Percentiles rank a stretch among this genome's conserved stretches.
Conservation (phyloP, 2,329 filamentous ascomycete species). For the Mariannaea sp. region DNA sequence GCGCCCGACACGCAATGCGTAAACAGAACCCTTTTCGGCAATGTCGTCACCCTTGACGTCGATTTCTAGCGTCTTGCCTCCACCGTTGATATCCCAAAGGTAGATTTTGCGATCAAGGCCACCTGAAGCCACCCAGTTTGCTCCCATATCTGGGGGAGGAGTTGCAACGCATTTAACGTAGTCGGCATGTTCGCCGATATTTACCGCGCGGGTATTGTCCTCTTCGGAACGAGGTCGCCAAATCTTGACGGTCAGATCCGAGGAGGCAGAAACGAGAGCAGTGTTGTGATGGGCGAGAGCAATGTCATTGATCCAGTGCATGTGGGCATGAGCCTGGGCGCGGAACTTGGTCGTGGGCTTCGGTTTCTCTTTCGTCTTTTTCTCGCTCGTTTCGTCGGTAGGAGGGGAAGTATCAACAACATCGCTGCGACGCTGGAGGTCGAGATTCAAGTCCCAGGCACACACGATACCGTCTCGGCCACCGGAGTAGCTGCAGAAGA, state of each 20-base stretch:
- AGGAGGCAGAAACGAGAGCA: conserved; percentile 85
- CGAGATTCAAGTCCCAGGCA: conserved; percentile 86
- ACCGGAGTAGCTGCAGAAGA: conserved; percentile 77
- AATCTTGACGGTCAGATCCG: conserved; percentile 90
- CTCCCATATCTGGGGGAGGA: conserved; percentile 62
- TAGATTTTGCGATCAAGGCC: conserved; percentile 91
- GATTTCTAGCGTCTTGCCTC: conserved; percentile 84
- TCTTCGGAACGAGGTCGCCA: conserved; percentile 77
- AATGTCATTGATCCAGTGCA: conserved; percentile 96
- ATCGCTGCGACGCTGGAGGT: conserved; percentile 53
- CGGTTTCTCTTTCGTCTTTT: conserved; percentile 44
- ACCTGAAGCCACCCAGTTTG: conserved; percentile 90
- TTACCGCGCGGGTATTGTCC: conserved; percentile 58
- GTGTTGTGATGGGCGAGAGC: conserved; percentile 77
- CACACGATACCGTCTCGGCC: conserved; percentile 95
- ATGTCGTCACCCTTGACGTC: conserved; percentile 83
- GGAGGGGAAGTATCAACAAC: conserved; percentile 38
- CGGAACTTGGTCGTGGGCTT: conserved; percentile 62
- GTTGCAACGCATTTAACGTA: conserved; percentile 95
- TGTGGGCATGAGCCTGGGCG: conserved; percentile 74
- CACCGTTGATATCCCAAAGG: conserved; percentile 90
- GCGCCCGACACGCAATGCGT: conserved; percentile 80
- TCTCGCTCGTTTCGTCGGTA: conserved; percentile 35
- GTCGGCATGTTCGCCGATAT: conserved; percentile 91
- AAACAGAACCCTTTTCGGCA: conserved; percentile 90